Base-by-base conservation (phyloP, 345 rosid species). In the Mallotus nudiflorus region DNA sequence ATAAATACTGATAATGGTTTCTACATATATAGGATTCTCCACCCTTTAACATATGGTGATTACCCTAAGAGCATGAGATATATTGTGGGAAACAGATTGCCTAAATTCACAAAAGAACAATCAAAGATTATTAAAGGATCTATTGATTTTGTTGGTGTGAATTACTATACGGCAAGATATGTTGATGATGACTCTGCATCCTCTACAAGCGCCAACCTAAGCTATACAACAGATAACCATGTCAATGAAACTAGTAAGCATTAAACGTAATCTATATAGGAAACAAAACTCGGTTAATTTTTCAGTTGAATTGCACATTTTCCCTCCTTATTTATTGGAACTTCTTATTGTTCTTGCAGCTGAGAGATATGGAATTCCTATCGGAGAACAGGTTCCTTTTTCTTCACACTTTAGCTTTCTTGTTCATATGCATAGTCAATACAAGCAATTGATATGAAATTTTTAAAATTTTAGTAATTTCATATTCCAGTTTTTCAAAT, bases 41-140 rank as follows among this genome's bases (percentile, higher is more conserved):
- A 68, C 13, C 77, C 77, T 2, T 11, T 74, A 50, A 62, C 64
- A 33, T 51, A 60, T 61, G 77, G 73, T 28, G 77, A 59, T n/a
- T 74, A 74, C 31, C 77, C 77, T 0, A 44, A 59, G 5, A 52
- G 10, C 0, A 74, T 74, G 73, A 22, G 55, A 49, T 16, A 46
- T 5, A 3, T 50, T 18, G 68, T 74, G 12, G 67, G 72, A 4
- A 35, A 59, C 3, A 51, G 77, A 31, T 63, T 74, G 33, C 72
- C 77, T 0, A 37, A 24, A 16, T 74, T 74, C 31, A 67, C 68
- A 12, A 12, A 4, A 35, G 45, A 68, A 11, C 25, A 74, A 52
- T 59, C 60, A 8, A 19, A 48, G 24, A 20, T 74, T 48, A 18
- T 74, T 0, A 67, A 67, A 61, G 73, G 73, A 28, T 61, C 68